These are phyloP conservation scores for Lachnellula occidentalis DNA, from an alignment of 2,329 filamentous ascomycete species.

Conservation along the genomic window DNA sequence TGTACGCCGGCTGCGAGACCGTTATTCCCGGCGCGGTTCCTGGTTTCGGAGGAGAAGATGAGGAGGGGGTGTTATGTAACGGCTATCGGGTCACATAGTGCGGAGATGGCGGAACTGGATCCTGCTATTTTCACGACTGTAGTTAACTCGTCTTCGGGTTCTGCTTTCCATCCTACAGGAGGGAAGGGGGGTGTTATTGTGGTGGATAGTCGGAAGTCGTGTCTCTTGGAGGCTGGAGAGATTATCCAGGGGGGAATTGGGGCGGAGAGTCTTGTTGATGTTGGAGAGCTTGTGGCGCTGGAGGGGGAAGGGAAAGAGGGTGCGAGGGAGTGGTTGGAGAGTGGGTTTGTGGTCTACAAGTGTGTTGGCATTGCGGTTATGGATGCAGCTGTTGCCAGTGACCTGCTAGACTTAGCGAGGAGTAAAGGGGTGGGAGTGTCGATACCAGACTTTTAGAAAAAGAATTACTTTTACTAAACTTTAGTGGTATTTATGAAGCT, in stretches of 20 bases:
- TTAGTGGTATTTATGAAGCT: neutral
- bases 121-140: conserved; percentile 42
- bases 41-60: conserved; percentile 65
- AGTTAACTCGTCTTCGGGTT: neutral
- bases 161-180: neutral
- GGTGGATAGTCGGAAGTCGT: conserved; percentile 70
- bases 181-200: conserved; percentile 39
- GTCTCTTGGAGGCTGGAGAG: conserved; percentile 76
- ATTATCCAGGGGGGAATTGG: conserved; percentile 68
- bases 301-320: conserved; percentile 25
- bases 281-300: conserved; percentile 61
- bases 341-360: conserved; percentile 50
- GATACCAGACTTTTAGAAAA: neutral
- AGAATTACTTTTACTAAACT: neutral
- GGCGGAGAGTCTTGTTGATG: conserved; percentile 71
- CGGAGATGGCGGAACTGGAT: conserved; percentile 74
- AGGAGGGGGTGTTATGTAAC: conserved; percentile 64
- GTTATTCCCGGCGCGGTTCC: conserved; percentile 64
- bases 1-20: conserved; percentile 70
- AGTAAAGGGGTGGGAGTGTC: neutral
- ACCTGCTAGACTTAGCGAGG: neutral
- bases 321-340: conserved; percentile 38
- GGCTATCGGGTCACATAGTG: conserved; percentile 60
- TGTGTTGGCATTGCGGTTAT: conserved; percentile 58
- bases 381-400: conserved; percentile 49